Conservation (phyloP, 306 rosid species). For the Vigna nakashimae region DNA sequence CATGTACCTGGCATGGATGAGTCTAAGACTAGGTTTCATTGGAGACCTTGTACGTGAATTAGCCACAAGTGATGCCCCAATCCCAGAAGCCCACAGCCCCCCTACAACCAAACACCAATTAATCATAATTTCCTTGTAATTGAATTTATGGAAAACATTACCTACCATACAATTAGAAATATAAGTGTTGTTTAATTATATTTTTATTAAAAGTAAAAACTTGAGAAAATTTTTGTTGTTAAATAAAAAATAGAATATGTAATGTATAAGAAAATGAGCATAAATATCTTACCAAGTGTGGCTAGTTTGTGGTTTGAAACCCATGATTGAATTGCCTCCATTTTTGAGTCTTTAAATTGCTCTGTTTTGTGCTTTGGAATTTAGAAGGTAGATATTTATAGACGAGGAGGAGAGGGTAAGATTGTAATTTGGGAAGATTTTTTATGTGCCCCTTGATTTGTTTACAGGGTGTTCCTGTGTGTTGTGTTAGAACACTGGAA, state of each 20-base stretch:
- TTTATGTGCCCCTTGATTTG: constrained; percentile 58
- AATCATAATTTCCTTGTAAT: too few relatives aligned
- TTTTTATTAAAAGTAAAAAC: too few relatives aligned
- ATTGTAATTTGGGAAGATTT: not conserved
- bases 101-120: constrained; percentile 47
- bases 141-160: too few relatives aligned
- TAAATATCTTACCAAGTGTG: constrained; percentile 54
- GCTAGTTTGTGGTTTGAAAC: constrained; percentile 79
- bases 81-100: constrained; percentile 80
- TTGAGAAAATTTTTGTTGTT: too few relatives aligned
- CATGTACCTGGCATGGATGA: constrained; percentile 81
- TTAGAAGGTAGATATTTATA: constrained; percentile 40
- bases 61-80: constrained; percentile 70
- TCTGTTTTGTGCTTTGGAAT: not conserved
- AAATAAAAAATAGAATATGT: too few relatives aligned
- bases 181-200: too few relatives aligned
- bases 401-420: not conserved
- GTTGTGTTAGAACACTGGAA: constrained; percentile 49
- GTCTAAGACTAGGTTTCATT: constrained; percentile 83
- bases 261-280: too few relatives aligned
- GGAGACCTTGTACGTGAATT: constrained; percentile 57
- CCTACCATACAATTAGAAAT: too few relatives aligned
- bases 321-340: constrained; percentile 82
- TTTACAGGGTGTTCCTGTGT: constrained; percentile 23
- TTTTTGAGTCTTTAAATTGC: constrained; percentile 6